Conservation (phyloP, 179 eudicot genomes). For the Beta macrorhiza region DNA sequence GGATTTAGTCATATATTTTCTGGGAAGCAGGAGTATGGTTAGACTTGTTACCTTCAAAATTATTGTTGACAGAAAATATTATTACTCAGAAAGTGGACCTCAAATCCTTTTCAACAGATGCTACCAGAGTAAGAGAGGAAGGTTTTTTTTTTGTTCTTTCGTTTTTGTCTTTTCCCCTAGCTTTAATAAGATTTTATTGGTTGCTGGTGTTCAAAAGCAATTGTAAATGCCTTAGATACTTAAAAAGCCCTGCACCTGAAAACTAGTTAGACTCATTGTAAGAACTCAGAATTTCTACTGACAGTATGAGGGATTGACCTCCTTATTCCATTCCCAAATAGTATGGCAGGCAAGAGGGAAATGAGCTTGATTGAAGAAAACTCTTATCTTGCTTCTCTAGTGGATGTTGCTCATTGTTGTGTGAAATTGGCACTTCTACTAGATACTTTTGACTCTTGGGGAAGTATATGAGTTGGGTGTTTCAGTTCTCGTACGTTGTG, state of each 20-base stretch:
- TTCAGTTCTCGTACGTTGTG: neutral
- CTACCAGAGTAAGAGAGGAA: neutral
- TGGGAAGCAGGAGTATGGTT: constrained; percentile 6
- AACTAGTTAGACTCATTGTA: neutral
- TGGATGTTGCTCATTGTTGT: neutral
- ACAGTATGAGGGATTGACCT: neutral
- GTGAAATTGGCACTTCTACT: neutral
- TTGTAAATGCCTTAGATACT: neutral
- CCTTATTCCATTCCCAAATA: neutral
- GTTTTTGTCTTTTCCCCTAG: neutral
- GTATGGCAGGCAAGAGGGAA: neutral
- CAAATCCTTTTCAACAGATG: neutral
- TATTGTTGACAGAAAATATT: neutral
- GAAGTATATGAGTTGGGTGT: neutral
- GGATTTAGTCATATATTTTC: neutral
- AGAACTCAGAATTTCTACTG: neutral
- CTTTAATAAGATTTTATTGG: neutral
- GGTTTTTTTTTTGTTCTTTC: too few species aligned
- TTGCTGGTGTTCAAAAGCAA: neutral
- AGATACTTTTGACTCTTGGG: too few species aligned
- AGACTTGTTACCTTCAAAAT: neutral
- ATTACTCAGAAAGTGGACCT: neutral
- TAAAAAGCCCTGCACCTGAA: neutral
- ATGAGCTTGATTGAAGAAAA: neutral
- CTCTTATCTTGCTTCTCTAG: neutral